Evolutionary conservation across 495 filamentous ascomycete species (phyloP), one percentile per base, ranked within the genome.

Genomic region (Tuber indicum): DNA sequence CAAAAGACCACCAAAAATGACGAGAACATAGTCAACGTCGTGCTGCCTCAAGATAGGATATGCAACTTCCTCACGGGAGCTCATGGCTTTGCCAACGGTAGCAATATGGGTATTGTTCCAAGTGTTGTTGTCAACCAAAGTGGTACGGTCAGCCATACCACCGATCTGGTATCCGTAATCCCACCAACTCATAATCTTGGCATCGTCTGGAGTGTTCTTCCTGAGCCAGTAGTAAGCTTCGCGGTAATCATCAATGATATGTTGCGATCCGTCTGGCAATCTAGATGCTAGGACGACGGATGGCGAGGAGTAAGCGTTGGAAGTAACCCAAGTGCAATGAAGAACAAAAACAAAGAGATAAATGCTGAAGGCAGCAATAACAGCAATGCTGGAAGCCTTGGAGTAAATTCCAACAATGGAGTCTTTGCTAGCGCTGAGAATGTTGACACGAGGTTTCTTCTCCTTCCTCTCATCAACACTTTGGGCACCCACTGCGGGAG

Each of bases 101-200:
- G 96, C 96, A 85, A 99, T 99, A 84, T 99, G 96, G 19, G 96
- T 99, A 86, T 99, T 99, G 86, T 99, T 99, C 96, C 96, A 99
- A 23, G 96, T 99, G 86, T 99, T 99, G 87, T 99, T 99, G 86
- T 99, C 96, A 32, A 99, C 96, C 62, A 99, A 88, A 0, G 96
- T 99, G 52, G 96, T 94, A 41, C 96, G 91, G 85, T 99, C 96
- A 49, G 96, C 96, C 96, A 99, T 99, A 76, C 96, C 96, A 86
- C 96, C 96, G 84, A 99, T 99, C 86, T 99, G 96, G 86, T 99
- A 99, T 73, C 96, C 96, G 80, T 99, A 99, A 84, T 99, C 96
- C 96, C 96, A 99, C 96, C 96, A 99, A 23, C 93, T 94, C 96
- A 98, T 98, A 83, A 99, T 92, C 89, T 99, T 99, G 81, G 96